These are phyloP conservation scores for Cytospora piceae DNA, from an alignment of 2,329 filamentous ascomycete genomes.

Conservation along the genomic window DNA sequence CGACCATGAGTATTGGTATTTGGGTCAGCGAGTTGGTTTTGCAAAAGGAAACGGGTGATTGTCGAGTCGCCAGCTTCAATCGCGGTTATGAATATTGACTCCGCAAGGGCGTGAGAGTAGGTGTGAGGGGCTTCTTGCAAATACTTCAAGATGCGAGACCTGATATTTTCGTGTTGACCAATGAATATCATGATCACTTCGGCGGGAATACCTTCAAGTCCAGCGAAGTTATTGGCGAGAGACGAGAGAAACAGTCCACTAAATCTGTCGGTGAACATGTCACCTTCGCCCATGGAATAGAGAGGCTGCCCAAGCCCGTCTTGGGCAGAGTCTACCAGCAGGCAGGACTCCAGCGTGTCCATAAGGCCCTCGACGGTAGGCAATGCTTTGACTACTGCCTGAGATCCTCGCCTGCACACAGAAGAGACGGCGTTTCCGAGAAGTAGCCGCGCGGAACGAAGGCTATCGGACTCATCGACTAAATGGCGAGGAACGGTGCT, in stretches of 20 bases:
- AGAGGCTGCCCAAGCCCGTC: too few relatives aligned
- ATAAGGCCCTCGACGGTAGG: too few relatives aligned
- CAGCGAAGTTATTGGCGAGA: not conserved
- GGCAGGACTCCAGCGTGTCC: too few relatives aligned
- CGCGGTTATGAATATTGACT: not conserved
- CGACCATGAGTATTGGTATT: not conserved
- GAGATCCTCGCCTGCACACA: too few relatives aligned
- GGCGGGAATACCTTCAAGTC: not conserved
- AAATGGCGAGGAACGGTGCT: too few relatives aligned
- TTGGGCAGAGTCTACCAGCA: too few relatives aligned
- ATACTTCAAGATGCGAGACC: not conserved
- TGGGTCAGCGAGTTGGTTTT: not conserved
- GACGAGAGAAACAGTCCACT: not conserved
- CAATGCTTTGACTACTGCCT: too few relatives aligned
- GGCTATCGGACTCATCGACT: too few relatives aligned
- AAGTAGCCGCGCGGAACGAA: too few relatives aligned
- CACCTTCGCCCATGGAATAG: not conserved
- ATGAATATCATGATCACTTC: not conserved
- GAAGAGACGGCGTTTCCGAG: too few relatives aligned
- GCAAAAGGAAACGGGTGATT: not conserved
- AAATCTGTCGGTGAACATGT: not conserved
- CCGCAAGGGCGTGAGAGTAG: not conserved
- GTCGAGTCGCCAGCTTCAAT: not conserved
- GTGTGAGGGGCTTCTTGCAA: not conserved
- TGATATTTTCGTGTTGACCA: not conserved